These are phyloP conservation scores for Colletotrichum abscissum DNA, from an alignment of 2,329 filamentous ascomycete species.

Conservation along the genomic window DNA sequence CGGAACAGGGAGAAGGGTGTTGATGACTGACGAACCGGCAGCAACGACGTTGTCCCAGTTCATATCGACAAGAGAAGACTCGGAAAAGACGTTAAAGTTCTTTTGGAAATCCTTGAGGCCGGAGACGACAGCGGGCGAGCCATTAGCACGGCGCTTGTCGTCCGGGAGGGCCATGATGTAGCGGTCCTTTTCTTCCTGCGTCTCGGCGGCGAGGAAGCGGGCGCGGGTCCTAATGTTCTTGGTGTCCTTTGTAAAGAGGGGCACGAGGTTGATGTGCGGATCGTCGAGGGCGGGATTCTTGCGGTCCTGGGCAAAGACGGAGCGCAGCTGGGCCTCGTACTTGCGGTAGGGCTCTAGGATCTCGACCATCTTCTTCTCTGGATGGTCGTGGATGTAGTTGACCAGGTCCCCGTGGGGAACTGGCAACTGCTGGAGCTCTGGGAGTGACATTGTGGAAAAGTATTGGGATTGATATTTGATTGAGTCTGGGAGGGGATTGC, in stretches of 20 bases:
- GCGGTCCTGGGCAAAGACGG: constrained; percentile 76
- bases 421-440: constrained; percentile 57
- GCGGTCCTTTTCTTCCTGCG: constrained; percentile 67
- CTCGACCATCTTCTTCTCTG: constrained; percentile 63
- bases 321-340: constrained; percentile 74
- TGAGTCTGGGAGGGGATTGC: not conserved
- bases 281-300: constrained; percentile 67
- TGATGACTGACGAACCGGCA: constrained; percentile 84
- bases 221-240: constrained; percentile 70
- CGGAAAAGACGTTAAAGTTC: constrained; percentile 86
- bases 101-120: constrained; percentile 77
- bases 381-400: constrained; percentile 66
- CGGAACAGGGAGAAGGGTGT: constrained; percentile 79
- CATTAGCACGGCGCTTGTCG: constrained; percentile 70
- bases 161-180: constrained; percentile 78
- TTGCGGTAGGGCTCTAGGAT: constrained; percentile 74
- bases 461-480: not conserved
- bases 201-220: constrained; percentile 67
- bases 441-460: constrained; percentile 47
- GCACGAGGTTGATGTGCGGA: constrained; percentile 71
- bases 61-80: constrained; percentile 79
- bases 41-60: constrained; percentile 87
- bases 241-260: constrained; percentile 71
- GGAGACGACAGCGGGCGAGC: constrained; percentile 74
- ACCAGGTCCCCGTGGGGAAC: constrained; percentile 57